Percentiles rank a stretch among this genome's conserved stretches.
Evolutionary conservation across 495 filamentous ascomycete genomes (phyloP).

Genomic region (Trichoderma erinaceum): DNA sequence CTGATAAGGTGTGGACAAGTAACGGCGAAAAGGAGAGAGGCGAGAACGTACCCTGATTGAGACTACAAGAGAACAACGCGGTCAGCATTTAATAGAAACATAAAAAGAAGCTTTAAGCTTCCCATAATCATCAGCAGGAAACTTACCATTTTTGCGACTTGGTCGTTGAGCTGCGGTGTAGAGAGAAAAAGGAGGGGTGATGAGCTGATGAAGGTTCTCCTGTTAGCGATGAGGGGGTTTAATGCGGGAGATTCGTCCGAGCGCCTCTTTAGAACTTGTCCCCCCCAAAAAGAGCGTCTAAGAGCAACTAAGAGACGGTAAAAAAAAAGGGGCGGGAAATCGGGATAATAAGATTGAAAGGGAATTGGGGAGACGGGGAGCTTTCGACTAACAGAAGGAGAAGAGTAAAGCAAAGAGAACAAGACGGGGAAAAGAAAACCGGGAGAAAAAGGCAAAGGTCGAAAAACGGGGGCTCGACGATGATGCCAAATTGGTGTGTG

Average conservation of each 20-base stretch:
- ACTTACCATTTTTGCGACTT: conserved; percentile 21
- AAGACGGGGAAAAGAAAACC: not conserved
- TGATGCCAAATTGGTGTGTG: conserved; percentile 14
- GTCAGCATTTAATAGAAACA: not conserved
- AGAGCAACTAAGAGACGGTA: not conserved
- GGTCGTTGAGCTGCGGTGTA: conserved; percentile 9
- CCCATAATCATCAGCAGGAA: not conserved
- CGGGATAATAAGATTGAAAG: not conserved
- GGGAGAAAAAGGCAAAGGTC: not conserved
- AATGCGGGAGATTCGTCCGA: conserved; percentile 5
- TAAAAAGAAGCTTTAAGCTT: not conserved
- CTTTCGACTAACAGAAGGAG: not conserved
- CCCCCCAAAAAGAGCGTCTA: not conserved
- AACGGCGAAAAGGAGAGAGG: conserved; percentile 19
- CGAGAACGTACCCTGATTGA: conserved; percentile 60
- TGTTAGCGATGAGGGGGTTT: conserved; percentile 13
- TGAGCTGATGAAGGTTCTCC: not conserved
- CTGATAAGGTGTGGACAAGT: conserved; percentile 15
- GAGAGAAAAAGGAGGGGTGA: conserved; percentile 13
- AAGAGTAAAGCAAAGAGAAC: not conserved
- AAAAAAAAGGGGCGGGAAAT: not conserved
- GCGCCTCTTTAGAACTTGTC: not conserved
- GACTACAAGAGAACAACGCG: conserved; percentile 39
- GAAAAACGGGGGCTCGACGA: not conserved
- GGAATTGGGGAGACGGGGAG: not conserved